Base-by-base conservation (phyloP, 2,329 filamentous ascomycete genomes). In the Calonectria hongkongensis region DNA sequence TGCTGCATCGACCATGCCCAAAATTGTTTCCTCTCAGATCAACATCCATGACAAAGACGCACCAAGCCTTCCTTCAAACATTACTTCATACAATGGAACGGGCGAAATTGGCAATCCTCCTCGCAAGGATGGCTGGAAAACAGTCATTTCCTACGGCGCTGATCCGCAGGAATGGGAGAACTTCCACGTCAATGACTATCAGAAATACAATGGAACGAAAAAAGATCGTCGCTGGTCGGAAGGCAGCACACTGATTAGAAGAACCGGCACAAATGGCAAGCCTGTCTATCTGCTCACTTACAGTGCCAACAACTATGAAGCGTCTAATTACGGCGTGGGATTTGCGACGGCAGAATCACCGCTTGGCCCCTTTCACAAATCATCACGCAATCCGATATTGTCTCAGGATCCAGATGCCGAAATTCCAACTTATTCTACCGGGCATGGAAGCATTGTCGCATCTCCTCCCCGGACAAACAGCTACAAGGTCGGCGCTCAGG, bases 171-270 rank as follows among this genome's bases (percentile, higher is more conserved):
- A 77, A 8, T 84, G 82, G 82, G 82, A 84, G 39, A 83, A 84
- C 68, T 83, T 77, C 54, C 82, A 84, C 48, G 81, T 83, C 47
- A 56, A 84, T 27, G 82, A 84, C 67, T 84, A 84, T 56, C 21
- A 68, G 7, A 77, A 74, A 67, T 81, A 80, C 73, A 83, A 83
- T 28, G 82, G 82, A 21, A 81, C 81, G 2, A 80, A 80, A 65
- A 84, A 84, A 69, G 80, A 84, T 58, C 80, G 82, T 7, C 81
- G 82, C 2, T 84, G 82, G 82, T 82, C 82, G 6, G 82, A 84
- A 72, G 82, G 82, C 0, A 84, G 82, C 74, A 83, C 82, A 12
- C 60, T 80, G 1, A 77, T 84, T 21, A 76, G 63, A 27, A 74
- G 82, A 0, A 39, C 72, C 10, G 78, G 73, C 8, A 71, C 25